Base-by-base conservation (phyloP, 2,329 filamentous ascomycete species). In the Teratosphaeria viscida region DNA sequence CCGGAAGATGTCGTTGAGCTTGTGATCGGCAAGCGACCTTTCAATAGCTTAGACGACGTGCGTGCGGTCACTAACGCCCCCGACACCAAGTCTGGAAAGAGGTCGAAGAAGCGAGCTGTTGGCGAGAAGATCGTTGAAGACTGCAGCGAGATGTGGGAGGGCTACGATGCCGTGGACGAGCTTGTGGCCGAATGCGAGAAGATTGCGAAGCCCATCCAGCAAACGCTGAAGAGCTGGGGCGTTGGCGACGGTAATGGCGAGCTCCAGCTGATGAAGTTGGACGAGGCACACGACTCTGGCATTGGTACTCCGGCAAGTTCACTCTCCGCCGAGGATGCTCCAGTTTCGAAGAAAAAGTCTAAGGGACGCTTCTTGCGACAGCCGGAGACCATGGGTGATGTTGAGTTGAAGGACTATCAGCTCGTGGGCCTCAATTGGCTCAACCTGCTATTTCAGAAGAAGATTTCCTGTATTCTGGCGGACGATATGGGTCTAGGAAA, bases 401-500 rank as follows among this genome's bases (percentile, higher is more conserved):
- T 92, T 59, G 78, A 82, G 47, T 85, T 99, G 78, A 96, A 97
- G 71, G 87, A 94, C 39, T 97, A 96, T 69, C 94, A 99, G 71
- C 77, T 97, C 23, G 90, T 95, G 34, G 94, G 94, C 3, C 81
- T 99, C 57, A 97, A 97, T 71, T 99, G 94, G 94, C 82, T 99
- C 69, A 85, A 86, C 59, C 76, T 97, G 54, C 81, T 99, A 14
- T 95, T 90, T 76, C 81, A 86, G 57, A 85, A 89, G 60, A 81
- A 85, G 32, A 82, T 95, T 57, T 92, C 90, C 54, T 92, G 91
- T 63, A 97, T 99, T 59, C 79, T 99, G 19, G 94, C 94, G 1
- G 94, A 99, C 71, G 94, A 99, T 71, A 99, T 99, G 94, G 94
- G 89, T 57, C 68, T 84, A 49, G 94, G 94, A 54, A 99, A 99